Percentiles rank a stretch among this genome's conserved stretches.
These are phyloP conservation scores for Cutaneotrichosporon mucoides DNA, from an alignment of 1,284 basidiomycete species.

Conservation along the genomic window DNA sequence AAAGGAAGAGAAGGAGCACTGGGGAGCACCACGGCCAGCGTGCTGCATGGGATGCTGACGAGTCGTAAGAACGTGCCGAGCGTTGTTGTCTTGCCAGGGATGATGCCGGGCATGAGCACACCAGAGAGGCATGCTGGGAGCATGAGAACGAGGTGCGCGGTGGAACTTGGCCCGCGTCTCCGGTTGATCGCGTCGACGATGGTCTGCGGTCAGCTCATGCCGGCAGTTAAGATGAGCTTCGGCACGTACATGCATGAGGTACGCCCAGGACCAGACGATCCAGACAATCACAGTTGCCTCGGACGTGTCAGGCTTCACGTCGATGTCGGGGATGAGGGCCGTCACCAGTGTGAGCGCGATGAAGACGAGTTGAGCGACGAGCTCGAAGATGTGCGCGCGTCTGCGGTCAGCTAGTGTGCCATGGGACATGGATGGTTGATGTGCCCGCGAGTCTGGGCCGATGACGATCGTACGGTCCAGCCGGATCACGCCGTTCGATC, in stretches of 20 bases:
- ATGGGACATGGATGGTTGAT: background rate
- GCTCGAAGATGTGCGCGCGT: conserved; percentile 19
- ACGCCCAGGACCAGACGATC: conserved; percentile 18
- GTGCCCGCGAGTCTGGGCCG: background rate
- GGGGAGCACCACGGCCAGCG: conserved; percentile 18
- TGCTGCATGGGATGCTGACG: conserved; percentile 13
- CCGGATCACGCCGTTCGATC: too few relatives aligned
- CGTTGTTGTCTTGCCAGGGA: background rate
- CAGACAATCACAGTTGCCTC: conserved; percentile 15
- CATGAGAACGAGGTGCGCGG: conserved; percentile 17
- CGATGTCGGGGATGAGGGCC: conserved; percentile 17
- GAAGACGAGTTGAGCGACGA: conserved; percentile 14
- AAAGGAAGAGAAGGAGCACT: conserved; percentile 14
- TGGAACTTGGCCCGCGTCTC: conserved; percentile 11
- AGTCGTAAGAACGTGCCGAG: conserved; percentile 12
- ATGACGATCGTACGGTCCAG: too few relatives aligned
- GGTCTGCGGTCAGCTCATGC: conserved; percentile 8
- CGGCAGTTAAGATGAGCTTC: background rate
- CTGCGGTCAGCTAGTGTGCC: conserved; percentile 4
- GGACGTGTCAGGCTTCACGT: conserved; percentile 11
- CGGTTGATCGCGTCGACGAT: conserved; percentile 14
- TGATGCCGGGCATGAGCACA: conserved; percentile 8
- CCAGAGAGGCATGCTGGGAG: conserved; percentile 17
- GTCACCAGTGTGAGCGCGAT: conserved; percentile 20
- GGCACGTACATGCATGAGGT: conserved; percentile 12